phyloP scores from a whole-genome alignment of 192 early-diverging fungal genomes.

The Thamnidium elegans region DNA sequence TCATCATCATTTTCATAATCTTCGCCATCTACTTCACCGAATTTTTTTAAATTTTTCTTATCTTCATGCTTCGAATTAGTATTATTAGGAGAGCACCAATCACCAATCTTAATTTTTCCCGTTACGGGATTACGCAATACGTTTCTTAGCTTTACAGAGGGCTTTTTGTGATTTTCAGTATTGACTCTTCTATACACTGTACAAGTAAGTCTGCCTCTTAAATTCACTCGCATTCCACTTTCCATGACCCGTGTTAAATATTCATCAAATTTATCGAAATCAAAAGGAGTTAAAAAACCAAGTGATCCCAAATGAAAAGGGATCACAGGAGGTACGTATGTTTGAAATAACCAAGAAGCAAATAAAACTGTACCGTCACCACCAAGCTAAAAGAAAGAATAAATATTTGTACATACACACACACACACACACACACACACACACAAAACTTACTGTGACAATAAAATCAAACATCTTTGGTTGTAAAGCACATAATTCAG shows the following conservation, averaged over 20 bases:
- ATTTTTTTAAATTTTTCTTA: constrained; percentile 18
- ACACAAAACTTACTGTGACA: too few species aligned
- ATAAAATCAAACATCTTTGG: too few species aligned
- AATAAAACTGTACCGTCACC: constrained; percentile 94
- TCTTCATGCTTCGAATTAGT: neutral
- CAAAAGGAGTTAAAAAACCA: constrained; percentile 90
- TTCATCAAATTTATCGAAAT: constrained; percentile 58
- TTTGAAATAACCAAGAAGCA: constrained; percentile 88
- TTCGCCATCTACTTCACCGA: constrained; percentile 26
- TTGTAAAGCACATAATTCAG: constrained; percentile 58
- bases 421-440: constrained; percentile 7
- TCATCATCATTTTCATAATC: constrained; percentile 41
- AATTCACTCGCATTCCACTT: constrained; percentile 73
- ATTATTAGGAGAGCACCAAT: neutral
- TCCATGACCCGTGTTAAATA: constrained; percentile 42
- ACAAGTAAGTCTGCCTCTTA: constrained; percentile 87
- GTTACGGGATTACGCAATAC: neutral
- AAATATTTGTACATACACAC: neutral
- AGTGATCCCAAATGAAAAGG: constrained; percentile 91
- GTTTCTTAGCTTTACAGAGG: neutral
- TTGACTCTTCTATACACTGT: constrained; percentile 68
- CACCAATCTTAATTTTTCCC: constrained; percentile 23
- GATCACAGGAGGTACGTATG: constrained; percentile 85
- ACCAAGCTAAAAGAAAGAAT: constrained; percentile 56
- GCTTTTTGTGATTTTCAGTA: neutral